phyloP scores from a whole-genome alignment of 1,284 basidiomycete species.

The Anthracocystis panici-leucophaei region DNA sequence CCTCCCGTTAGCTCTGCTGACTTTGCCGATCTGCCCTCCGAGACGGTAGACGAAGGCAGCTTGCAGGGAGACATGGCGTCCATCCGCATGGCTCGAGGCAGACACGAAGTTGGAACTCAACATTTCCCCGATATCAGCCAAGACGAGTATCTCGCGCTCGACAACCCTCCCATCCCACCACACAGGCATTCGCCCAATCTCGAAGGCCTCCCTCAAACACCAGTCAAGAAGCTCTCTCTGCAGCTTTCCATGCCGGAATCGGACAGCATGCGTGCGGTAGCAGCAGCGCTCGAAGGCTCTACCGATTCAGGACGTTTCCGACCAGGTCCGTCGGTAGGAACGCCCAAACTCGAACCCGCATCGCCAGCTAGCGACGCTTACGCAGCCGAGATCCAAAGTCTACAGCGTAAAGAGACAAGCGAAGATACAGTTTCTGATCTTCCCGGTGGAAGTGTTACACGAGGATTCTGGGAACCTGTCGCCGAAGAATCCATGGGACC shows the following conservation, averaged over 20 bases:
- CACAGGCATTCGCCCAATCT: background rate
- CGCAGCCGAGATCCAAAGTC: conserved; percentile 17
- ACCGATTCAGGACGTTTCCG: conserved; percentile 24
- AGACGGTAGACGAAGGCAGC: background rate
- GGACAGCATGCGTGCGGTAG: conserved; percentile 41
- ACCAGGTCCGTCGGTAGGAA: conserved; percentile 29
- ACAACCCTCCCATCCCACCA: conserved; percentile 24
- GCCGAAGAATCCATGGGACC: conserved; percentile 5
- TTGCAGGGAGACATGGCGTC: conserved; percentile 35
- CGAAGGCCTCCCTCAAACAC: background rate
- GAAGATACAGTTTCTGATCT: conserved; percentile 30
- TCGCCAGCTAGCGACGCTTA: conserved; percentile 20
- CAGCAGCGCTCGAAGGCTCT: conserved; percentile 28
- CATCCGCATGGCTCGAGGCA: conserved; percentile 37
- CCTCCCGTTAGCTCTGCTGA: conserved; percentile 54
- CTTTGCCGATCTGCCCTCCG: conserved; percentile 35
- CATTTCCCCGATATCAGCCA: conserved; percentile 31
- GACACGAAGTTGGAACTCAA: conserved; percentile 20
- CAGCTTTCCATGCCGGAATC: conserved; percentile 27
- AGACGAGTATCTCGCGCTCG: conserved; percentile 29
- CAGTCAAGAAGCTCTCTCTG: conserved; percentile 18
- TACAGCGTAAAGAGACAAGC: conserved; percentile 12
- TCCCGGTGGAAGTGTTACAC: background rate
- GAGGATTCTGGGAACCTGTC: conserved; percentile 18
- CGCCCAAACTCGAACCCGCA: conserved; percentile 29